phyloP scores from a whole-genome alignment of 2,329 filamentous ascomycete species.

The Chalaropsis ovoidea region DNA sequence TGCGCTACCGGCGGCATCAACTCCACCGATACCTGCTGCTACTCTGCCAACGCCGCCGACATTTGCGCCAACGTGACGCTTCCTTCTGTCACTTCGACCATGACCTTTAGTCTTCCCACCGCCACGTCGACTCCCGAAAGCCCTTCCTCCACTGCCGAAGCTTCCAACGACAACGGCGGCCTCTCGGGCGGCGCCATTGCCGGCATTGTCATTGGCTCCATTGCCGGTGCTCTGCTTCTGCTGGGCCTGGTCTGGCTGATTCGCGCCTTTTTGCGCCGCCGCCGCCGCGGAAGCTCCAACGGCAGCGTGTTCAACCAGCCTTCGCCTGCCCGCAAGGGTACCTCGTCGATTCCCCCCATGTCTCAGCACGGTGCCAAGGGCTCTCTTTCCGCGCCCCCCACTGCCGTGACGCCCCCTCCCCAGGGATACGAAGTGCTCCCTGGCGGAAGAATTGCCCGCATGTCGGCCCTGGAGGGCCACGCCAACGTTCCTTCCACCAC shows the following conservation, averaged over 20 bases:
- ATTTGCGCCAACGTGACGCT: constrained; percentile 68
- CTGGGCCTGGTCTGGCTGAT: constrained; percentile 60
- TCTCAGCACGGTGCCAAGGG: constrained; percentile 26
- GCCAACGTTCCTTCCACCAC: constrained; percentile 47
- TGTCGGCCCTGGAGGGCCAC: constrained; percentile 82
- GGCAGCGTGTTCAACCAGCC: constrained; percentile 79
- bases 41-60: constrained; percentile 62
- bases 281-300: constrained; percentile 52
- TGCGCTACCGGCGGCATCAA: constrained; percentile 77
- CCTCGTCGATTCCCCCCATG: constrained; percentile 35
- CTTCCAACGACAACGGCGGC: constrained; percentile 28
- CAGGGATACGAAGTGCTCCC: constrained; percentile 65
- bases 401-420: constrained; percentile 28
- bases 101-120: constrained; percentile 46
- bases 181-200: constrained; percentile 83
- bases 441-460: constrained; percentile 82
- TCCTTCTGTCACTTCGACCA: constrained; percentile 61
- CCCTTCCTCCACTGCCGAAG: constrained; percentile 34
- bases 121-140: constrained; percentile 37
- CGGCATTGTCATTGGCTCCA: constrained; percentile 73
- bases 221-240: constrained; percentile 62
- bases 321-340: constrained; percentile 53
- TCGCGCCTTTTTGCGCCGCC: constrained; percentile 41
- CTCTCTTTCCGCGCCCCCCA: constrained; percentile 24
- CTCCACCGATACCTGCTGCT: constrained; percentile 90